A percentile compares a stretch with the other conserved stretches of the same genome.
Evolutionary conservation across 495 filamentous ascomycete genomes (phyloP).

Genomic region (Aspergillus asperescens): DNA sequence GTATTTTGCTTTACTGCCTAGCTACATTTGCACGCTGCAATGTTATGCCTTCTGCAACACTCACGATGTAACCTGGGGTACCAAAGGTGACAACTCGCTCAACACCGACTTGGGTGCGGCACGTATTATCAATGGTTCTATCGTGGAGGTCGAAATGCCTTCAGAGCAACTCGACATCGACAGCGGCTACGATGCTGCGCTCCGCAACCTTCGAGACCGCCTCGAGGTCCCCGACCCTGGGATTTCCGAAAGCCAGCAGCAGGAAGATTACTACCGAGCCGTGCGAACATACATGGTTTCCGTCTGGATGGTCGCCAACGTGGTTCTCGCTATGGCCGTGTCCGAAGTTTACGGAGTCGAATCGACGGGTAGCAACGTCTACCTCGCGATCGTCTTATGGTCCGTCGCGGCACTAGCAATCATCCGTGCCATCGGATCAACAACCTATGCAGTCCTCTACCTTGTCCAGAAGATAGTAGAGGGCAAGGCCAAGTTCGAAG

Average conservation of each 20-base stretch:
- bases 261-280: conserved; percentile 97
- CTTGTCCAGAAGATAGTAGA: conserved; percentile 80
- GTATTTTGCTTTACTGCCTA: conserved; percentile 88
- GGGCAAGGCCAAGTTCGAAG: conserved; percentile 63
- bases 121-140: conserved; percentile 61
- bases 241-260: conserved; percentile 70
- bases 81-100: conserved; percentile 95
- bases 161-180: conserved; percentile 97
- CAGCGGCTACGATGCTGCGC: conserved; percentile 91
- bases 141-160: conserved; percentile 84
- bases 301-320: conserved; percentile 91
- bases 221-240: conserved; percentile 65
- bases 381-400: conserved; percentile 92
- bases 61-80: conserved; percentile 98
- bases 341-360: conserved; percentile 73
- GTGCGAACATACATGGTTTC: conserved; percentile 98
- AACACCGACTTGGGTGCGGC: conserved; percentile 88
- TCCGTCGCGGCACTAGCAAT: conserved; percentile 77
- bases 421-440: conserved; percentile 77
- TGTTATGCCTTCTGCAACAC: conserved; percentile 99
- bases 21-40: conserved; percentile 94
- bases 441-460: conserved; percentile 75
- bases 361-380: conserved; percentile 74
- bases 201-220: conserved; percentile 91
- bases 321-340: conserved; percentile 87